Conservation (phyloP, 345 rosid species). For the Citrus reticulata region DNA sequence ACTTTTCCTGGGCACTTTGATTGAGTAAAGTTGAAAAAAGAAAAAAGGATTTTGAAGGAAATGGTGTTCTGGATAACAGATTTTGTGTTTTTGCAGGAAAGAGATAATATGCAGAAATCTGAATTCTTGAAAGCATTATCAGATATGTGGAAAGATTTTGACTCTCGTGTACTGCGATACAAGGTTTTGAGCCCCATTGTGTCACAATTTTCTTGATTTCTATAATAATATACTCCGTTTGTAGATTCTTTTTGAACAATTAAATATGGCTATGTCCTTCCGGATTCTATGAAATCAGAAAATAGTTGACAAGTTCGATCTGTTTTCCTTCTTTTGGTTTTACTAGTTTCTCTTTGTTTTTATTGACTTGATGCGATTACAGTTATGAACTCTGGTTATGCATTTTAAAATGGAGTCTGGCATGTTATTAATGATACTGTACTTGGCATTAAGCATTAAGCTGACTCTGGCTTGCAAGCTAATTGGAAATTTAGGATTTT, state of each 20-base stretch:
- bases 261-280: not conserved
- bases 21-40: constrained; percentile 4
- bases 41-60: not conserved
- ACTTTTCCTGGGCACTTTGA: not conserved
- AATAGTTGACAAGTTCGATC: not conserved
- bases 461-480: constrained; percentile 1
- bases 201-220: not conserved
- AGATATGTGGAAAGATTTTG: constrained; percentile 99
- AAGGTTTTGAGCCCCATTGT: constrained; percentile 64
- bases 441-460: not conserved
- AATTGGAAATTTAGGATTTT: not conserved
- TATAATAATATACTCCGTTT: not conserved
- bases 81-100: constrained; percentile 53
- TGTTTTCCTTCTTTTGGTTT: not conserved
- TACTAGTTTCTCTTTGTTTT: no score
- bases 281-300: not conserved
- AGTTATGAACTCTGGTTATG: not conserved
- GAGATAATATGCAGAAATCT: constrained; percentile 98
- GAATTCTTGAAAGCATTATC: constrained; percentile 95
- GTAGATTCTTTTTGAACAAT: not conserved
- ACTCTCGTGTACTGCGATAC: constrained; percentile 88
- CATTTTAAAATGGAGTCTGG: not conserved
- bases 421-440: not conserved
- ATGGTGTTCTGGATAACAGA: constrained; percentile 1
- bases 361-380: not conserved